phyloP scores from a whole-genome alignment of 176 grass and related monocot genomes.

The Cenchrus fungigraminus region DNA sequence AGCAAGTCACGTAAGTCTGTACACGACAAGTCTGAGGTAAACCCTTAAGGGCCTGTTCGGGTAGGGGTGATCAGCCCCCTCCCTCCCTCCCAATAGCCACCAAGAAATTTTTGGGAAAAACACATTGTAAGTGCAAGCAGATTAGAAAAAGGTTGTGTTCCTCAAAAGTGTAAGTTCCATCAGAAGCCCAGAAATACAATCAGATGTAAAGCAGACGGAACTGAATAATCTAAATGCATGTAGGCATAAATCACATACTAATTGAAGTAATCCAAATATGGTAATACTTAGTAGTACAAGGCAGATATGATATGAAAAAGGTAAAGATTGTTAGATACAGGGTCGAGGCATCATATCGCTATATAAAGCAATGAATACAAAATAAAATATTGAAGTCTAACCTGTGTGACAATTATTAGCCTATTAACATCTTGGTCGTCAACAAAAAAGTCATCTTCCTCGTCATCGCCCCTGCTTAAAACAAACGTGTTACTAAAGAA shows the following conservation, averaged over 20 bases:
- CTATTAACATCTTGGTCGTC: slow-evolving; percentile 93
- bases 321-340: background rate
- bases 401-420: slow-evolving; percentile 96
- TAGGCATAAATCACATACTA: background rate
- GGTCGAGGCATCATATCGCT: background rate
- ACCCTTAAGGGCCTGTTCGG: background rate
- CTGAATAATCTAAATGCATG: slow-evolving; percentile 1
- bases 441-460: slow-evolving; percentile 89
- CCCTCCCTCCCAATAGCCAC: background rate
- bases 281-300: background rate
- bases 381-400: slow-evolving; percentile 41
- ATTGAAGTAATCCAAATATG: background rate
- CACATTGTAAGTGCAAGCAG: background rate
- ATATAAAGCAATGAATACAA: slow-evolving; percentile 33
- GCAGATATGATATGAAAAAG: slow-evolving; percentile 15
- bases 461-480: slow-evolving; percentile 73
- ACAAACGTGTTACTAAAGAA: slow-evolving; percentile 44
- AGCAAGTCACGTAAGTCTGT: background rate
- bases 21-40: background rate
- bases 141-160: background rate
- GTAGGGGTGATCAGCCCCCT: background rate
- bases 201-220: slow-evolving; percentile 28
- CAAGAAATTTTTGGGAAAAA: background rate
- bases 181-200: background rate
- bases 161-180: background rate